Base-by-base conservation (phyloP, 768 basidiomycete species). In the Chalciporus sphaerocephalus region DNA sequence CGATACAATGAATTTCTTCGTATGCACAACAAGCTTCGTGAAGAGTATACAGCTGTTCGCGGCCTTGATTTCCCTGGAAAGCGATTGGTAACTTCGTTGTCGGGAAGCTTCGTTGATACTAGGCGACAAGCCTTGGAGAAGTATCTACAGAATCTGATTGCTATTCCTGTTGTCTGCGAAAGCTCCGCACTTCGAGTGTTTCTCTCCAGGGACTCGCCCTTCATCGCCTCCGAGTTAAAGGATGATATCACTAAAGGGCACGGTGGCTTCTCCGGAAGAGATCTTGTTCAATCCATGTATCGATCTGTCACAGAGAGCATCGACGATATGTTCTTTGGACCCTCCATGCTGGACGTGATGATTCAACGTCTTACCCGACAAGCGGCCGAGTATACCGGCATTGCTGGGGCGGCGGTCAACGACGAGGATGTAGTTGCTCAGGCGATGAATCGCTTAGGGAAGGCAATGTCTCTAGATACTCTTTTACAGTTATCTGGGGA, bases 261-360 rank as follows among this genome's bases (percentile, higher is more conserved):
- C 5, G 64, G 69, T 12, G 60, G 72, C 0, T 83, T 85, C 56
- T 81, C 84, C 16, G 84, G 85, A 6, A 80, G 80, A 12, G 83
- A 81, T 45, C 74, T 96, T 28, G 89, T 97, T 42, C 84, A 85
- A 44, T 86, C 83, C 18, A 78, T 99, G 46, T 98, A 95, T 61
- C 83, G 86, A 23, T 90, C 92, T 20, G 89, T 99, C 37, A 81
- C 95, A 5, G 89, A 91, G 52, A 93, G 92, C 62, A 85, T 98
- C 57, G 96, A 99, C 64, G 96, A 98, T 65, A 91, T 96, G 79
- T 85, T 95, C 67, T 92, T 95, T 53, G 93, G 91, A 3, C 94
- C 89, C 2, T 93, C 92, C 1, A 93, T 96, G 91, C 69, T 97
- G 35, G 93, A 97, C 61, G 86, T 94, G 36, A 88, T 95, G 77